Evolutionary conservation across 768 basidiomycete genomes (phyloP), one percentile per base, ranked within the genome.

Genomic region (Suillus sp.): DNA sequence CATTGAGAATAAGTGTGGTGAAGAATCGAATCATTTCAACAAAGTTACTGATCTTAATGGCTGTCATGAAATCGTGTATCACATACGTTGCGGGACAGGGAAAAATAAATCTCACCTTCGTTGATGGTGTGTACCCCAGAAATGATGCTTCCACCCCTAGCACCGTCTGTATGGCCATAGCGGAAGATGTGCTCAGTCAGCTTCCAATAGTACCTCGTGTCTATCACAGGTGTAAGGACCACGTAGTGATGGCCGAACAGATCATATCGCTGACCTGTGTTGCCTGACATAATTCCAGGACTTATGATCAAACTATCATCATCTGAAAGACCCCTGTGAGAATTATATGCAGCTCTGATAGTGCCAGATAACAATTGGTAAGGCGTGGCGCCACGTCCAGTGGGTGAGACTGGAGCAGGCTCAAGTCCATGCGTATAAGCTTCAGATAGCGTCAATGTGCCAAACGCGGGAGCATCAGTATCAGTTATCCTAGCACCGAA

Each of bases 1-100:
- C 81, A 65, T 91, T 92, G 45, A 92, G 76, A n/a, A 92, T 84
- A 37, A 91, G 76, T 3, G 81, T 81, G 0, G 82, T 77, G 71
- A 85, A 91, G 75, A 91, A 92, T 30, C 83, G 78, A 54, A 91
- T 85, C 62, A 86, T 82, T 70, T 90, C 88, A 54, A 90, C 71
- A 64, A 89, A 84, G 6, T 77, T 74, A 62, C 84, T 82, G 1
- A 79, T 80, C 10, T 75, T 67, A n/a, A 87, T 74, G 32, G 78
- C 89, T 89, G 63, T 42, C 14, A 43, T 20, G 8, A 10, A 30
- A 42, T 34, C 16, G 50, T 56, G 22, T 14, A 62, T 53, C 40
- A 20, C 63, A 13, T 30, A 40, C 18, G 1, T 25, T 7, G 42
- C 47, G 30, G 58, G 14, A 14, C 3, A 45, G 3, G 34, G 10